These are phyloP conservation scores for Termitomyces sp. DNA, from an alignment of 768 basidiomycete genomes.

Conservation along the genomic window DNA sequence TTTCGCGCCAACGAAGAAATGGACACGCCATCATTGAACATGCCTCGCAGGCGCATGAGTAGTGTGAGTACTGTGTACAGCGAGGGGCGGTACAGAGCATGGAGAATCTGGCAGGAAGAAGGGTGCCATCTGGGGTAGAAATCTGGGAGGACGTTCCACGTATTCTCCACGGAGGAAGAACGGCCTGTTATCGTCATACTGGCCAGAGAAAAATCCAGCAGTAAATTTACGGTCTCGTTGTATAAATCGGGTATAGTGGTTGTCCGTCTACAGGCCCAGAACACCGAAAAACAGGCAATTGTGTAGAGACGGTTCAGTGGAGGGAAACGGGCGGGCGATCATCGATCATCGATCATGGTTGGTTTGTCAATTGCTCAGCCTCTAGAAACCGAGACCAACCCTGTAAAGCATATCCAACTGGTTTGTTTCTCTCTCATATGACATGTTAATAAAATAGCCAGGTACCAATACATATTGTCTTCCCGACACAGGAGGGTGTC, in stretches of 20 bases:
- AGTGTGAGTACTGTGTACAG: neutral
- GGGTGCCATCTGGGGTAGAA: neutral
- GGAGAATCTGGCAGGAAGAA: neutral
- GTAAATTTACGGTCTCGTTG: neutral
- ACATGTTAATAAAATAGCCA: too few relatives aligned
- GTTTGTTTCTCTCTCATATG: too few relatives aligned
- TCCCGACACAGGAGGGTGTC: neutral
- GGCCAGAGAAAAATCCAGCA: neutral
- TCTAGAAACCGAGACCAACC: neutral
- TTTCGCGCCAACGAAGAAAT: neutral
- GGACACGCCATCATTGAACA: neutral
- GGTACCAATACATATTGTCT: neutral
- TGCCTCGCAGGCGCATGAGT: neutral
- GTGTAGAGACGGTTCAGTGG: neutral
- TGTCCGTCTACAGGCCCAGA: neutral
- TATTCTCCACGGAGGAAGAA: conserved; percentile 1
- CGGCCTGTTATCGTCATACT: neutral
- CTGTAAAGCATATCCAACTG: neutral
- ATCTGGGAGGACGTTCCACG: conserved; percentile 4
- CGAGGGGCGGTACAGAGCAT: neutral
- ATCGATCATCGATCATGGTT: too few relatives aligned
- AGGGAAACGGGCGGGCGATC: neutral
- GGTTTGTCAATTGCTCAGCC: neutral
- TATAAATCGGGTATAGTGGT: neutral
- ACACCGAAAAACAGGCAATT: neutral